Evolutionary conservation across 768 basidiomycete genomes (phyloP).

Genomic region (Naematelia encephala): DNA sequence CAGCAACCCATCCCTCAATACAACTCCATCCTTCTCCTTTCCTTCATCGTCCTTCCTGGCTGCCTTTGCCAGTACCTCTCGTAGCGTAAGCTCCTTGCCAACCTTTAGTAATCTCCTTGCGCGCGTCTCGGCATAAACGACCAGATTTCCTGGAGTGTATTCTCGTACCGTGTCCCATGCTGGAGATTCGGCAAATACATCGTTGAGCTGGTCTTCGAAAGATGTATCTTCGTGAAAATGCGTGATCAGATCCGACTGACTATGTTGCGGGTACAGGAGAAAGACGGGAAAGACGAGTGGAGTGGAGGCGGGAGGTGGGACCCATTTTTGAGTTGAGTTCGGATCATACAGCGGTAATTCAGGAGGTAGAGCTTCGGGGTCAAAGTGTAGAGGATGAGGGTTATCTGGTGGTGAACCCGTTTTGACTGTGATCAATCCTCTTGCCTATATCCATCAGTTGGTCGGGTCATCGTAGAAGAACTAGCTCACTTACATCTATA

Average conservation of each 20-base stretch:
- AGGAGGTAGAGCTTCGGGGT: conserved; percentile 26
- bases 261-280: conserved; percentile 87
- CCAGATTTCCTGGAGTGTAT: conserved; percentile 64
- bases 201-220: conserved; percentile 66
- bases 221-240: conserved; percentile 80
- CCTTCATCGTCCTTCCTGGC: conserved; percentile 56
- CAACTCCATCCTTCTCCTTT: conserved; percentile 64
- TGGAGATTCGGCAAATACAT: conserved; percentile 71
- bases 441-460: conserved; percentile 26
- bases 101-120: conserved; percentile 77
- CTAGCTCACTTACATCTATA: conserved; percentile 60
- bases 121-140: conserved; percentile 78
- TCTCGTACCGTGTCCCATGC: conserved; percentile 70
- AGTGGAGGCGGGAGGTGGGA: conserved; percentile 55
- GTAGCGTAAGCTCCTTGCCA: conserved; percentile 81
- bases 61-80: conserved; percentile 62
- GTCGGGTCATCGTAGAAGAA: neutral
- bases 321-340: conserved; percentile 52
- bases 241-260: conserved; percentile 82
- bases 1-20: conserved; percentile 57
- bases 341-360: conserved; percentile 18
- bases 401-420: conserved; percentile 50
- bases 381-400: conserved; percentile 47
- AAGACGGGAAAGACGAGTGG: conserved; percentile 78
- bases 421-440: conserved; percentile 55